Conservation (phyloP, 2,329 filamentous ascomycete species). For the Blastomyces gilchristii region DNA sequence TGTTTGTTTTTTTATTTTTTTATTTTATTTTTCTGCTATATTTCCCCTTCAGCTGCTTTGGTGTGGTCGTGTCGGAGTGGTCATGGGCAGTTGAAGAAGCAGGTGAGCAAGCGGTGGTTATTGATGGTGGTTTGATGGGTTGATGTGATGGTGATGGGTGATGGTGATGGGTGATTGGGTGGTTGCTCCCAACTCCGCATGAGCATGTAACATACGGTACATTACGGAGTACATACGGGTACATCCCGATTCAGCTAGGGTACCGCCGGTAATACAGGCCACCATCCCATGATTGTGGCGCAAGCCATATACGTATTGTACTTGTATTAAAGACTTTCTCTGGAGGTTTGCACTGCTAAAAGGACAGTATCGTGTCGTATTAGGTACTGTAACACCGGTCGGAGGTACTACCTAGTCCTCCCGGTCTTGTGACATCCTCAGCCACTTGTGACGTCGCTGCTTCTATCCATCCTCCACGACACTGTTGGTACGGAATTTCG, state of each 20-base stretch:
- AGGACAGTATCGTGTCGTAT: neutral
- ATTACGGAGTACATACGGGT: neutral
- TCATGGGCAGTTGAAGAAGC: neutral
- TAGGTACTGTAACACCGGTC: neutral
- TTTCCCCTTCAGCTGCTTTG: neutral
- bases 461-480: too few relatives aligned
- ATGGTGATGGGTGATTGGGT: neutral
- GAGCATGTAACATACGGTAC: neutral
- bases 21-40: neutral
- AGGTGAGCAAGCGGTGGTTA: neutral
- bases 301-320: neutral
- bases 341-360: neutral
- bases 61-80: neutral
- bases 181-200: neutral
- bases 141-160: neutral
- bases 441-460: conserved; percentile 9
- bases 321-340: neutral
- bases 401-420: neutral
- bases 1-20: too few relatives aligned
- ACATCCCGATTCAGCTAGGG: neutral
- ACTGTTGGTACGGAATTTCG: neutral
- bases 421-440: neutral
- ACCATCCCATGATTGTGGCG: neutral
- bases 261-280: neutral
- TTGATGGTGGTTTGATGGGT: too few relatives aligned